Evolutionary conservation across 768 basidiomycete species (phyloP), one percentile per base, ranked within the genome.

Genomic region (Plicaturopsis crispa): DNA sequence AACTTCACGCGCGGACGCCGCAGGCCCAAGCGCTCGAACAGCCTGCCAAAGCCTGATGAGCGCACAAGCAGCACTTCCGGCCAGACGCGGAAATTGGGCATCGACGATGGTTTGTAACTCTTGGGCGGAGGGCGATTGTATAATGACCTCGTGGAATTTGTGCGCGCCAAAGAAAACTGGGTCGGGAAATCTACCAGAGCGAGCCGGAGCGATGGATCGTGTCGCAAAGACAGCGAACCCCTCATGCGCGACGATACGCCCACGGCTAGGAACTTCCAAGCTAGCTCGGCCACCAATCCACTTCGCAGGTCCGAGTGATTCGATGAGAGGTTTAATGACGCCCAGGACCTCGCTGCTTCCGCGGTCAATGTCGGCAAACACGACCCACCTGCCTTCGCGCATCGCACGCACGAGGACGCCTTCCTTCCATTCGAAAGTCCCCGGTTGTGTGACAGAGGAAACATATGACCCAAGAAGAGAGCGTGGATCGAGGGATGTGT

Each of bases 361-460:
- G 33, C 81, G 74, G 58, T 99, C 96, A 30, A 97, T 76, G 53
- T 97, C 90, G 53, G 96, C 81, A 33, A 99, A 73, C 7, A 98
- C 78, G 3, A 98, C 68, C 93, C 93, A 97, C 53, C 78, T 76
- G 2, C 96, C 96, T 50, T 88, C 82, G 30, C 78, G 72, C 73
- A 98, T 81, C 1, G 93, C 83, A 26, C 86, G 83, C 7, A 93
- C 80, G 24, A 99, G 68, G 1, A 92, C 82, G 5, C 96, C 96
- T 46, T 97, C 92, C 60, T 84, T 88, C 88, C 93, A 99, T 48
- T 94, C 89, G 49, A 99, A 99, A 2, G 77, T 79, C 4, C 94
- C 94, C 0, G 90, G 80, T 18, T 74, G 73, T 2, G 73, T 78
- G 0, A 83, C 69, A 0, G 94, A 96, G 2, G 94, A 94, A 3